phyloP scores from a whole-genome alignment of 1,139 yeast genomes.

The Zygosaccharomyces pseudobailii region DNA sequence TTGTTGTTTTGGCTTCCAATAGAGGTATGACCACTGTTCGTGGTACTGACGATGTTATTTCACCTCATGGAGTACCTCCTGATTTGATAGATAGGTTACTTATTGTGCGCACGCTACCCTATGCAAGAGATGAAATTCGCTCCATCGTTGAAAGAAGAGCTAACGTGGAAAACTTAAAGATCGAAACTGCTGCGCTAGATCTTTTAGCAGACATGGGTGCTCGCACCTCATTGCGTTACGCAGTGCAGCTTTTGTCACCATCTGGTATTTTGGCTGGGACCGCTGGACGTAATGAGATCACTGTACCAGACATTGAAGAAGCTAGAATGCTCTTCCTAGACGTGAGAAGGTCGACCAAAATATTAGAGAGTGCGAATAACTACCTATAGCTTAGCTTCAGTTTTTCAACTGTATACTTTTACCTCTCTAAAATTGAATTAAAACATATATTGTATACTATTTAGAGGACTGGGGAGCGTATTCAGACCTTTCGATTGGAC shows the following conservation, averaged over 20 bases:
- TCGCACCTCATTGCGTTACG: constrained; percentile 79
- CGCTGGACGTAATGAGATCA: constrained; percentile 67
- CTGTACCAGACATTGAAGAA: constrained; percentile 73
- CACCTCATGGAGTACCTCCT: constrained; percentile 97
- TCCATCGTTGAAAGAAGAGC: constrained; percentile 81
- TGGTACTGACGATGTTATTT: constrained; percentile 82
- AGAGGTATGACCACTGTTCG: constrained; percentile 88
- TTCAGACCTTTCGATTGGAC: background rate
- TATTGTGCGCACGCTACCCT: constrained; percentile 88
- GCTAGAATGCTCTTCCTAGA: constrained; percentile 83
- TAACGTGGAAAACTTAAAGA: constrained; percentile 61
- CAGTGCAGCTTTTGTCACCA: constrained; percentile 86
- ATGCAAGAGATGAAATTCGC: constrained; percentile 75
- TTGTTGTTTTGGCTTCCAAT: constrained; percentile 91
- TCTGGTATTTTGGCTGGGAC: constrained; percentile 78
- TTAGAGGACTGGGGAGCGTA: too few species aligned
- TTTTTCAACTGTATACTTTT: background rate
- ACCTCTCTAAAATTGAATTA: background rate
- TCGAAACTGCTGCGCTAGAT: constrained; percentile 65
- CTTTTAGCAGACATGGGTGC: constrained; percentile 68
- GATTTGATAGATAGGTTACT: constrained; percentile 87
- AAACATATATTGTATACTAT: too few species aligned
- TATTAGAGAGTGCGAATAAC: constrained; percentile 47
- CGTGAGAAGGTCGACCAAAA: constrained; percentile 76
- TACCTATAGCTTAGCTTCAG: constrained; percentile 22